phyloP scores from a whole-genome alignment of 805 yeast species.

The Candida xyloterini region DNA sequence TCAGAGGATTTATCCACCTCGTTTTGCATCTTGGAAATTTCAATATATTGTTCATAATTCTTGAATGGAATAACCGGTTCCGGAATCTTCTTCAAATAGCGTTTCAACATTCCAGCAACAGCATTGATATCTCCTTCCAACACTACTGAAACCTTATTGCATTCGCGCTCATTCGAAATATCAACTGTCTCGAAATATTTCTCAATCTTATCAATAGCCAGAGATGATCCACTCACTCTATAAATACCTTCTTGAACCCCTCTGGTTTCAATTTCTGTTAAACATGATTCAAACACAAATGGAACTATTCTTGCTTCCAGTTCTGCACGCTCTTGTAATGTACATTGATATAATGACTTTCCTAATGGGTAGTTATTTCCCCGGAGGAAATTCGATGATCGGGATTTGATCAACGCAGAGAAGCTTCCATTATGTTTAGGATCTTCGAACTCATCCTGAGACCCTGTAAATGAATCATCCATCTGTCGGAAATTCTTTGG shows the following conservation, averaged over 20 bases:
- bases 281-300: constrained; percentile 63
- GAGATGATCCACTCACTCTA: constrained; percentile 80
- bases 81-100: constrained; percentile 80
- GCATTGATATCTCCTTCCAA: constrained; percentile 71
- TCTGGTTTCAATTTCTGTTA: constrained; percentile 70
- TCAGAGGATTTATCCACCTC: constrained; percentile 37
- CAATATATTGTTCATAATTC: constrained; percentile 64
- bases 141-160: constrained; percentile 17
- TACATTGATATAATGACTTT: constrained; percentile 39
- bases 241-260: constrained; percentile 88
- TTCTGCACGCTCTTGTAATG: constrained; percentile 60
- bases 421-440: constrained; percentile 11
- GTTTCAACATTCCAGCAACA: constrained; percentile 79
- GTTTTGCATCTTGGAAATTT: constrained; percentile 39
- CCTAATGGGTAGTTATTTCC: constrained; percentile 16
- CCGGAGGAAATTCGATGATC: constrained; percentile 46
- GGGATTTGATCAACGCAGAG: constrained; percentile 38
- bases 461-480: constrained; percentile 22
- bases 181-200: constrained; percentile 33
- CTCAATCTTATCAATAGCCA: constrained; percentile 51
- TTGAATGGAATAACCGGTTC: constrained; percentile 78
- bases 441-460: constrained; percentile 11
- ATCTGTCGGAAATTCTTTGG: constrained; percentile 33
- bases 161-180: constrained; percentile 33
- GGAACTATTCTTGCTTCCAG: constrained; percentile 68